Evolutionary conservation across 2,329 filamentous ascomycete species (phyloP), one percentile per base, ranked within the genome.

Genomic region (Fusarium sterilihyphosum): DNA sequence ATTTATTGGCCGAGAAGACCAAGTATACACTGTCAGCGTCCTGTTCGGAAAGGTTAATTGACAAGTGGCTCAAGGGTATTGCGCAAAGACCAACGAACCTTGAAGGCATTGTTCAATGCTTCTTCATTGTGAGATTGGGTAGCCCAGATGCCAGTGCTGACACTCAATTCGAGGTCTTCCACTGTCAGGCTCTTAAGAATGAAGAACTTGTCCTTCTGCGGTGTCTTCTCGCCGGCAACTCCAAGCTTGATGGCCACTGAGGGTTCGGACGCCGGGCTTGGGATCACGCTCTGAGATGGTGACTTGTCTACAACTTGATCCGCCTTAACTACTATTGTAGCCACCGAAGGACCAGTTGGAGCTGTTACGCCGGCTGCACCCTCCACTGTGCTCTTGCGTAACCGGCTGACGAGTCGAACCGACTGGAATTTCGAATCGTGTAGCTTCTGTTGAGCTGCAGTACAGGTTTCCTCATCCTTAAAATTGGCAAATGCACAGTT

Each of bases 401-500:
- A 83, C 58, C 96, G 90, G 81, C 95, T 97, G 18, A 98, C 95
- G 9, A 98, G 87, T 33, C 94, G 90, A 24, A 96, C 93, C 0
- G 94, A 92, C 77, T 96, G 91, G 77, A 98, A 98, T 64, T 92
- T 92, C 3, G 95, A 97, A 79, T 98, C 95, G 81, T 98, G 94
- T 50, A 98, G 92, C 75, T 94, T 91, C 52, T 91, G 88, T 85
- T 98, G 94, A 0, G 96, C 96, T 14, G 89, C 87, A 12, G 89
- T 84, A 80, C 95, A 98, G 10, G 91, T 90, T 7, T 86, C 84
- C 78, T 98, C 95, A 58, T 94, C 93, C 72, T 92, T 93, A 81
- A 97, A 98, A 80, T 98, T 98, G 74, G 97, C 94, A 84, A 98
- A 98, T 0, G 95, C 96, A 79, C 96, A 98, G 80, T 98, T 98